These are phyloP conservation scores for Diaporthe batatas DNA, from an alignment of 2,329 filamentous ascomycete genomes.

Conservation along the genomic window DNA sequence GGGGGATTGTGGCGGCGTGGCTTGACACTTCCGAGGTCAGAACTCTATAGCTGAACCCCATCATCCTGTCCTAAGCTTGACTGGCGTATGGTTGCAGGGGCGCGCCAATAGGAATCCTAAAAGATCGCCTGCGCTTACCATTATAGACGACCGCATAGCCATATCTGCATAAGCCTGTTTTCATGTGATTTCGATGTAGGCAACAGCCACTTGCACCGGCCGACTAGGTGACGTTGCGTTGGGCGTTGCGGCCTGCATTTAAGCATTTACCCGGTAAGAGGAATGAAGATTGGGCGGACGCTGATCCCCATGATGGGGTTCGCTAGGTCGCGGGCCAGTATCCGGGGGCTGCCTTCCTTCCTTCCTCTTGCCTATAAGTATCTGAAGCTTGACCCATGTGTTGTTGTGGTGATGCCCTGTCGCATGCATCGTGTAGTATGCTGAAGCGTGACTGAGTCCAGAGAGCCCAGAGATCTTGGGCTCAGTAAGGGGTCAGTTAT, in stretches of 20 bases:
- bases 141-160: background rate
- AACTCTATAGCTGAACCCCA: constrained; percentile 4
- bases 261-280: background rate
- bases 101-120: background rate
- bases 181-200: background rate
- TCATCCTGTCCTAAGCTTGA: background rate
- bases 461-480: background rate
- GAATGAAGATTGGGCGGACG: background rate
- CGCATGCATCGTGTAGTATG: background rate
- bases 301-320: background rate
- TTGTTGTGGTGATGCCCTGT: background rate
- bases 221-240: background rate
- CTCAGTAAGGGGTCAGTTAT: background rate
- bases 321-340: background rate
- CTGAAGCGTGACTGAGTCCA: background rate
- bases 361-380: background rate
- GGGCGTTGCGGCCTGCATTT: background rate
- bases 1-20: constrained; percentile 1
- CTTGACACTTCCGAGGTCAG: constrained; percentile 17
- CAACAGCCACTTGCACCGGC: background rate
- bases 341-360: background rate
- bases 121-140: background rate
- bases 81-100: background rate
- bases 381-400: background rate
- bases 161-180: background rate